Percentiles rank a stretch among this genome's conserved stretches.
Evolutionary conservation across 2,329 filamentous ascomycete species (phyloP).

Genomic region (Epichloe gansuensis): DNA sequence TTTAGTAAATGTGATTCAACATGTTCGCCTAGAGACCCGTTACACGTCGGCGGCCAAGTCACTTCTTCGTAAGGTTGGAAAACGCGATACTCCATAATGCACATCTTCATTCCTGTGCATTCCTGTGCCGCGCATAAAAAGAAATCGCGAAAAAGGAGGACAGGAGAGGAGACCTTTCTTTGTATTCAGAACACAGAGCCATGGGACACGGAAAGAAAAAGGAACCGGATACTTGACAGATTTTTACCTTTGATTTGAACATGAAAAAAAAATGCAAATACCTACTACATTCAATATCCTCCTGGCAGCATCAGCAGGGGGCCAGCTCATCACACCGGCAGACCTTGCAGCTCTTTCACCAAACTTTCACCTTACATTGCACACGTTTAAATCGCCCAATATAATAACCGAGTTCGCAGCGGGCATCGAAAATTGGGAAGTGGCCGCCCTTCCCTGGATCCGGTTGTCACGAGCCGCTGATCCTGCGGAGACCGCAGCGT

Average conservation of each 20-base stretch:
- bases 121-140: background rate
- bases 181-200: too few species aligned
- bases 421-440: slow-evolving; percentile 5
- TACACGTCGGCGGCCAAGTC: background rate
- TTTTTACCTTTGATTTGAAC: too few species aligned
- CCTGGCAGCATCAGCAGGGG: background rate
- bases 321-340: background rate
- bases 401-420: background rate
- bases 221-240: too few species aligned
- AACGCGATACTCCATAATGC: too few species aligned
- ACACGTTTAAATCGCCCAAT: slow-evolving; percentile 1
- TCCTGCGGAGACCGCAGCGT: background rate
- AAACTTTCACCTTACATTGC: slow-evolving; percentile 1
- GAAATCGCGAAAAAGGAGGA: background rate
- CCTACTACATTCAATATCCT: background rate
- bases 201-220: background rate
- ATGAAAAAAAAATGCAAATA: background rate
- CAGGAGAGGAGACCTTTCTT: background rate
- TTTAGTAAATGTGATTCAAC: background rate
- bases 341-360: background rate
- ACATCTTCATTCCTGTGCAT: background rate
- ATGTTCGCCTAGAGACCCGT: background rate
- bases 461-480: slow-evolving; percentile 1
- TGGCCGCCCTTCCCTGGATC: background rate
- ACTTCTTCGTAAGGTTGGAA: background rate